These are phyloP conservation scores for Volvariella surrecta DNA, from an alignment of 1,284 basidiomycete species.

Conservation along the genomic window DNA sequence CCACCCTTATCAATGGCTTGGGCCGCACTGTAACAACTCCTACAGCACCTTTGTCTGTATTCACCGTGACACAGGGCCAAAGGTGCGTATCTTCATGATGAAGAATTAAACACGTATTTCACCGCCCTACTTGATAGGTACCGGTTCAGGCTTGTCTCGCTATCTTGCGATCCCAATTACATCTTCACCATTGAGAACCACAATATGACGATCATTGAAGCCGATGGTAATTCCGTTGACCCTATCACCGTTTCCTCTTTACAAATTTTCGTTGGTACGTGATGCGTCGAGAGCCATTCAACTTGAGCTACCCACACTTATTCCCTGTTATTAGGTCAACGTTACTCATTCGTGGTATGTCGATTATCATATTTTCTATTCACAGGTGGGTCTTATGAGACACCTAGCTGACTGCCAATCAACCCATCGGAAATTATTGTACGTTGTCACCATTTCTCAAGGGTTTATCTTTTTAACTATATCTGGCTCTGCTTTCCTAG, in stretches of 20 bases:
- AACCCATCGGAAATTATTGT: conserved; percentile 28
- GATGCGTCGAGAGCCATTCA: conserved; percentile 4
- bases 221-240: conserved; percentile 15
- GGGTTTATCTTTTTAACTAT: too few species aligned
- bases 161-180: conserved; percentile 31
- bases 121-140: too few species aligned
- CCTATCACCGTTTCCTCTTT: conserved; percentile 19
- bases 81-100: too few species aligned
- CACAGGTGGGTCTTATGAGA: too few species aligned
- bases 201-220: conserved; percentile 25
- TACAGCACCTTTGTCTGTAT: conserved; percentile 23
- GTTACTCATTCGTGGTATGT: too few species aligned
- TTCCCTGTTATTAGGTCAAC: too few species aligned
- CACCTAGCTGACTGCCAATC: conserved; percentile 21
- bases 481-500: too few species aligned
- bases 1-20: conserved; percentile 30
- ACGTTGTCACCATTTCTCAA: too few species aligned
- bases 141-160: conserved; percentile 44
- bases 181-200: conserved; percentile 39
- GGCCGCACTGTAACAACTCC: conserved; percentile 26
- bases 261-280: conserved; percentile 22
- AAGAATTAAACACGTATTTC: too few species aligned
- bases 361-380: too few species aligned
- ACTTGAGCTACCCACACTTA: too few species aligned
- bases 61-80: conserved; percentile 23